These are phyloP conservation scores for Fomitopsis pinicola DNA, from an alignment of 1,284 basidiomycete species.

Conservation along the genomic window DNA sequence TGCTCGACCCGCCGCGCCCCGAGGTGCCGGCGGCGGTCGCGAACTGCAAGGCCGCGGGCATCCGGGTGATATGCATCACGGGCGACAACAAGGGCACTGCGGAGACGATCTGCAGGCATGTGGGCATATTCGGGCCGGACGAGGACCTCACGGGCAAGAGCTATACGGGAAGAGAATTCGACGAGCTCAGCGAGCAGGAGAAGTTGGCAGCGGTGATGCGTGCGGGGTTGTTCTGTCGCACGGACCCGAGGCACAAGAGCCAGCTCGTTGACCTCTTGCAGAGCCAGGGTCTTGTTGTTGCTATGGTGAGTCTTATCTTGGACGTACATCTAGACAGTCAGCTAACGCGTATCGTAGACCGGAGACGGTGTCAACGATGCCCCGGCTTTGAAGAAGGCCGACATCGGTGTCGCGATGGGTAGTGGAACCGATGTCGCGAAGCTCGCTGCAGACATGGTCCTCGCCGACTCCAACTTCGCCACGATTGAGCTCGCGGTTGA, in stretches of 20 bases:
- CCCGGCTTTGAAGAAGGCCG: constrained; percentile 94
- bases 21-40: constrained; percentile 87
- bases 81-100: constrained; percentile 99
- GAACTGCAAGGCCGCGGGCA: constrained; percentile 90
- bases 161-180: constrained; percentile 92
- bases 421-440: constrained; percentile 98
- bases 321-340: constrained; percentile 2
- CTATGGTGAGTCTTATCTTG: constrained; percentile 68
- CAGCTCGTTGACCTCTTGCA: constrained; percentile 96
- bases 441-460: constrained; percentile 95
- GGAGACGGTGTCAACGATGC: constrained; percentile 97
- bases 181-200: constrained; percentile 75
- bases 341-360: constrained; percentile 44
- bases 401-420: constrained; percentile 99
- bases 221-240: constrained; percentile 89
- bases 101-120: constrained; percentile 94
- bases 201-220: constrained; percentile 83
- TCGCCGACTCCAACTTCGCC: constrained; percentile 85
- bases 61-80: constrained; percentile 96
- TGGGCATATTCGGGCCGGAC: constrained; percentile 85
- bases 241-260: constrained; percentile 94
- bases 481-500: constrained; percentile 96
- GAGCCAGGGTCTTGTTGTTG: constrained; percentile 89
- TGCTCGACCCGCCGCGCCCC: constrained; percentile 97
- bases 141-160: constrained; percentile 90